phyloP scores from a whole-genome alignment of 164 flowering plant genomes.

The Sedum album region DNA sequence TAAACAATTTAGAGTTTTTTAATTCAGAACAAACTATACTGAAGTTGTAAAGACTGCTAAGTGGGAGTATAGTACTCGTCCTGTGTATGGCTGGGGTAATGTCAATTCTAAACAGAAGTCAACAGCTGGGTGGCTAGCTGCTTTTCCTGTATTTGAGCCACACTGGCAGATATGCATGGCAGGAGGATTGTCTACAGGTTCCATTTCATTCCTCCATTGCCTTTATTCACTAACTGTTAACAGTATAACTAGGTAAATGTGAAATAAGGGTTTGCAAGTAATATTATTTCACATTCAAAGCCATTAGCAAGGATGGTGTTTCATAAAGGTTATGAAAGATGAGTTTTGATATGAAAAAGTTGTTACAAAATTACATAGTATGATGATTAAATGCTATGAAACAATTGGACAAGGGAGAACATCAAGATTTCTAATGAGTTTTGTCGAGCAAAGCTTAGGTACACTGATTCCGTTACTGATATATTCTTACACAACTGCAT shows the following conservation, averaged over 20 bases:
- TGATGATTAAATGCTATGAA: background rate
- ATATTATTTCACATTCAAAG: background rate
- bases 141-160: constrained; percentile 96
- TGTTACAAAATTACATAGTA: background rate
- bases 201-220: background rate
- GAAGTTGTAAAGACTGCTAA: constrained; percentile 72
- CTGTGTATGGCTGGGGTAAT: constrained; percentile 93
- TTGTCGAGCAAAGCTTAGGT: background rate
- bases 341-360: background rate
- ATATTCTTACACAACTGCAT: too few relatives aligned
- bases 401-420: background rate
- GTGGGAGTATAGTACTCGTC: constrained; percentile 92
- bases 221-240: too few relatives aligned
- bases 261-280: background rate
- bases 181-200: constrained; percentile 89
- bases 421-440: background rate
- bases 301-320: background rate
- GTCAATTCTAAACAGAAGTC: constrained; percentile 73
- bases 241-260: too few relatives aligned
- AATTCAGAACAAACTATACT: constrained; percentile 43
- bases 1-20: background rate
- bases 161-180: constrained; percentile 99
- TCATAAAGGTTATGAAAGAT: too few relatives aligned
- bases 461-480: background rate
- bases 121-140: constrained; percentile 98